Conservation (phyloP, 2,329 filamentous ascomycete species). For the Trichoderma breve region DNA sequence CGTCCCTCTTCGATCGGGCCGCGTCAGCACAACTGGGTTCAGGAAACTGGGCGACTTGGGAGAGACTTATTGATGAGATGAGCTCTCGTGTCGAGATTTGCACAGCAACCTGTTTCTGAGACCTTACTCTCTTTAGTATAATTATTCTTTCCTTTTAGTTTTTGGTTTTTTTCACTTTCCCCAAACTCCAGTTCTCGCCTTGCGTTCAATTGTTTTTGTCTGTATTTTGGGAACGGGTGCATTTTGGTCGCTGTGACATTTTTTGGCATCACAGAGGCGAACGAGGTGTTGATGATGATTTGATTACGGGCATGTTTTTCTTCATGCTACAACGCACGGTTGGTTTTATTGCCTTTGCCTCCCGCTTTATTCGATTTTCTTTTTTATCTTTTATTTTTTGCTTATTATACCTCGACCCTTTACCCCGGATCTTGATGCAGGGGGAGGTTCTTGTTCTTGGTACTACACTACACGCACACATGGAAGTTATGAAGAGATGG, state of each 20-base stretch:
- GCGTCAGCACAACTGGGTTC: constrained; percentile 35
- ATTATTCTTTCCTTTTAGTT: not conserved
- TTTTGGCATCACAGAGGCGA: constrained; percentile 29
- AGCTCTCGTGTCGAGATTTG: constrained; percentile 1
- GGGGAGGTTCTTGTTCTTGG: constrained; percentile 20
- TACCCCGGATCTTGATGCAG: not conserved
- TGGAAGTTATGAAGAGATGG: constrained; percentile 23
- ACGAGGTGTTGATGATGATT: constrained; percentile 33
- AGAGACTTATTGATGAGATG: constrained; percentile 49
- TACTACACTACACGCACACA: constrained; percentile 18
- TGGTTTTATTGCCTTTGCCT: constrained; percentile 22
- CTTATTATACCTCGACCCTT: constrained; percentile 22
- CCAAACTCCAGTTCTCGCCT: not conserved
- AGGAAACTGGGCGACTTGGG: constrained; percentile 50
- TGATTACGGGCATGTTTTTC: constrained; percentile 30
- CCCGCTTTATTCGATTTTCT: not conserved
- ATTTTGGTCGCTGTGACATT: constrained; percentile 20
- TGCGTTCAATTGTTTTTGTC: constrained; percentile 16
- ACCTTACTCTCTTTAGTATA: not conserved
- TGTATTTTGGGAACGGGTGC: constrained; percentile 20
- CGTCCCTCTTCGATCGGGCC: constrained; percentile 28
- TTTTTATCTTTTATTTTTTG: not conserved
- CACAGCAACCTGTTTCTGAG: not conserved
- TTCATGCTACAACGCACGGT: constrained; percentile 17
- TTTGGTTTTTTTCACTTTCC: not conserved